Evolutionary conservation across 2,329 filamentous ascomycete genomes (phyloP).

Genomic region (Penicillium digitatum): DNA sequence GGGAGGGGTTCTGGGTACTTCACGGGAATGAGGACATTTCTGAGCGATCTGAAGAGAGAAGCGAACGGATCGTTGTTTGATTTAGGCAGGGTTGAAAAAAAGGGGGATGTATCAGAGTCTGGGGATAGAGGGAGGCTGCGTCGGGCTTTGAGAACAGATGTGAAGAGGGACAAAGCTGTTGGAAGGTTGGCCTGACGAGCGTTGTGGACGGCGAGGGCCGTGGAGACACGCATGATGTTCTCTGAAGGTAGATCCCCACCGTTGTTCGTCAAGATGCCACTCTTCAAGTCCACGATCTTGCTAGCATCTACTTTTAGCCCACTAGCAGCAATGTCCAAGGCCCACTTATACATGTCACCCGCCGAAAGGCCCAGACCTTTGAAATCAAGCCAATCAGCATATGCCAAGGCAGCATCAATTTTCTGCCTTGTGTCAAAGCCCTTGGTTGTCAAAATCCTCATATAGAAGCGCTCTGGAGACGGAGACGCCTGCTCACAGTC

Average conservation of each 20-base stretch:
- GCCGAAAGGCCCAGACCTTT: slow-evolving; percentile 64
- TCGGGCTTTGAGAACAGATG: slow-evolving; percentile 77
- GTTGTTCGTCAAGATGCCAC: slow-evolving; percentile 61
- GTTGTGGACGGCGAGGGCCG: slow-evolving; percentile 72
- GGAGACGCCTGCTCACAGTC: slow-evolving; percentile 68
- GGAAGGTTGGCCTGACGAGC: slow-evolving; percentile 65
- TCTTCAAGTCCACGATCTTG: slow-evolving; percentile 57
- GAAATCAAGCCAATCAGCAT: slow-evolving; percentile 79
- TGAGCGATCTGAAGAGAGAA: slow-evolving; percentile 39
- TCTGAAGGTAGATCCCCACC: slow-evolving; percentile 56
- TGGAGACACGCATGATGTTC: slow-evolving; percentile 72
- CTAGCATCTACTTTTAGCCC: slow-evolving; percentile 47
- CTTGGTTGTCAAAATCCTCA: slow-evolving; percentile 72
- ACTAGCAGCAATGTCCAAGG: slow-evolving; percentile 67
- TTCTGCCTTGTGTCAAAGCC: slow-evolving; percentile 77
- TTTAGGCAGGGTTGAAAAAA: slow-evolving; percentile 21
- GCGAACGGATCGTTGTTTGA: slow-evolving; percentile 28
- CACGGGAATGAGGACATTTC: slow-evolving; percentile 50
- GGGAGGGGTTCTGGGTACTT: slow-evolving; percentile 66
- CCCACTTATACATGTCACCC: slow-evolving; percentile 69
- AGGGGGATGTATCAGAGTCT: slow-evolving; percentile 23
- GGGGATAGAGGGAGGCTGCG: slow-evolving; percentile 52
- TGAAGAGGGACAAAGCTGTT: slow-evolving; percentile 73
- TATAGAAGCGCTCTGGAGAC: slow-evolving; percentile 71
- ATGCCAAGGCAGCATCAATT: slow-evolving; percentile 75